These are phyloP conservation scores for Lantana camara DNA, from an alignment of 257 asterid genomes.

Conservation along the genomic window DNA sequence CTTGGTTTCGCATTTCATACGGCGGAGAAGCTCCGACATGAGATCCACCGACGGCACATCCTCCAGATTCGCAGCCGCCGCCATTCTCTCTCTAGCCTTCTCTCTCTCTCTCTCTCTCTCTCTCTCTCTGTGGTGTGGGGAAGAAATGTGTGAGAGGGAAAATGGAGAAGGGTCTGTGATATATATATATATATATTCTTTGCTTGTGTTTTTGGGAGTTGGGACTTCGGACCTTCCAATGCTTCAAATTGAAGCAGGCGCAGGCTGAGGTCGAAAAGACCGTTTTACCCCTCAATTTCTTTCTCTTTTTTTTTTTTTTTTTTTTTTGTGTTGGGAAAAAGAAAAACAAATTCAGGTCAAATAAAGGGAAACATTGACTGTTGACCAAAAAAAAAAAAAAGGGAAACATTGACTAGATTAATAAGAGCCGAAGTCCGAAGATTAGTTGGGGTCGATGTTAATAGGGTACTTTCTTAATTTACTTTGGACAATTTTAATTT, in stretches of 20 bases:
- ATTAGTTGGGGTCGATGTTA: too few relatives aligned
- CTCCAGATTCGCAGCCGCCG: constrained; percentile 52
- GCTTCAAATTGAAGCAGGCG: constrained; percentile 24
- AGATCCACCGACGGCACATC: constrained; percentile 71
- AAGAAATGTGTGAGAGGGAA: not conserved
- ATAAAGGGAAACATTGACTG: too few relatives aligned
- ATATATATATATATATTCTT: constrained; percentile 1
- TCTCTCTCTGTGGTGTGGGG: not conserved
- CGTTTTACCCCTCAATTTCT: constrained; percentile 5
- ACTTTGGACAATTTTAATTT: too few relatives aligned
- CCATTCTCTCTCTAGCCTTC: constrained; percentile 12
- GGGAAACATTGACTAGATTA: too few relatives aligned
- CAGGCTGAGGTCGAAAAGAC: constrained; percentile 6
- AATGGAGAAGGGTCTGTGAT: not conserved
- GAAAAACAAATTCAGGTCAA: too few relatives aligned
- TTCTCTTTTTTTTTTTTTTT: not conserved
- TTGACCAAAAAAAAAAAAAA: too few relatives aligned
- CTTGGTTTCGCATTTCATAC: constrained; percentile 69
- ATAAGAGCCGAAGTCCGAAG: too few relatives aligned
- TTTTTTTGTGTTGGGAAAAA: too few relatives aligned
- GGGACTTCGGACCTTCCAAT: constrained; percentile 21
- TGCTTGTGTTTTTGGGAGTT: constrained; percentile 29
- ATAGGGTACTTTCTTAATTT: too few relatives aligned
- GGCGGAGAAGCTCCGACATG: constrained; percentile 83
- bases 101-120: constrained; percentile 17